These are phyloP conservation scores for Kalmusia sp. DNA, from an alignment of 2,329 filamentous ascomycete genomes.

Conservation along the genomic window DNA sequence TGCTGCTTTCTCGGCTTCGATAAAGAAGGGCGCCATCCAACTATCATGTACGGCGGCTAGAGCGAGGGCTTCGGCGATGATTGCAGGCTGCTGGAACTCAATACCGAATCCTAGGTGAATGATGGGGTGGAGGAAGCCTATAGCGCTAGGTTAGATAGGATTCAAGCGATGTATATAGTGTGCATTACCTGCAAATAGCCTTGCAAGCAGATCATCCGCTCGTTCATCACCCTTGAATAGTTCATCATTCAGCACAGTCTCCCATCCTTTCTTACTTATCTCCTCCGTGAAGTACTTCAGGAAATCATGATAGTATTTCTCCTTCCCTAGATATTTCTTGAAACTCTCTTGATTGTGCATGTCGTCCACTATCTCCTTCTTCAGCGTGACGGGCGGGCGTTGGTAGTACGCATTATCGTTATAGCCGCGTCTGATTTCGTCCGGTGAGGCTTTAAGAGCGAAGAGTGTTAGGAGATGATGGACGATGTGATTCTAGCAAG, in stretches of 20 bases:
- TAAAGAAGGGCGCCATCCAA: constrained; percentile 63
- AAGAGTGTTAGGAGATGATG: constrained; percentile 81
- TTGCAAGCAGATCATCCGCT: constrained; percentile 72
- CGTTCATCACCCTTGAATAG: constrained; percentile 71
- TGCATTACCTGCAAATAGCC: constrained; percentile 73
- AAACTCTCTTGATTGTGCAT: constrained; percentile 66
- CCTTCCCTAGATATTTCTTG: constrained; percentile 67
- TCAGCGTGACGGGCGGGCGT: constrained; percentile 56
- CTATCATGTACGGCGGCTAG: constrained; percentile 74
- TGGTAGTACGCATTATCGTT: constrained; percentile 73
- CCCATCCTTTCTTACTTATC: constrained; percentile 70
- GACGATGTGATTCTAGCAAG: constrained; percentile 70
- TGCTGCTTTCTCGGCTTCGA: constrained; percentile 59
- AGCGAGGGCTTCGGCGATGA: constrained; percentile 81
- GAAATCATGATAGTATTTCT: constrained; percentile 73
- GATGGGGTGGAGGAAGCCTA: constrained; percentile 76
- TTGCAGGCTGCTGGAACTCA: constrained; percentile 81
- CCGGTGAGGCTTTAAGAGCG: constrained; percentile 71
- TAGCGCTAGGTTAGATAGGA: not conserved
- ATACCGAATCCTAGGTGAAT: constrained; percentile 87
- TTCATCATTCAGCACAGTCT: constrained; percentile 68
- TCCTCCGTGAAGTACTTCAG: constrained; percentile 78
- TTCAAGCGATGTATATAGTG: constrained; percentile 1
- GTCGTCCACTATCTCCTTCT: constrained; percentile 60
- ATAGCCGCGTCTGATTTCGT: constrained; percentile 69